Conservation (phyloP, 2,329 filamentous ascomycete genomes). For the Helicocarpus griseus region DNA sequence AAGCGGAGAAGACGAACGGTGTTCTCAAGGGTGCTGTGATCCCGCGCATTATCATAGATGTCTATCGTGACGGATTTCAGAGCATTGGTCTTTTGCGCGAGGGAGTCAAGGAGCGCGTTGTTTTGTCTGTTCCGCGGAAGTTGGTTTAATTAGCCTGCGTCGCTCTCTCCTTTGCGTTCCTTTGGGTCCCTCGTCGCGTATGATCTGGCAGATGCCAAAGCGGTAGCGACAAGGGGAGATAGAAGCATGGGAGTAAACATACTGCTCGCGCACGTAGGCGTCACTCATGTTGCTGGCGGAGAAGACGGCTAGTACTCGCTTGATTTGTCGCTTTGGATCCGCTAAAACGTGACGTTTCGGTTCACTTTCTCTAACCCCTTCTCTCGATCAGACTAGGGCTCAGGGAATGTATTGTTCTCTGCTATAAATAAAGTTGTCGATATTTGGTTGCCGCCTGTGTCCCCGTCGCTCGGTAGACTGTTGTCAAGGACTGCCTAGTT, state of each 20-base stretch:
- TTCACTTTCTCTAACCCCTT: too few species aligned
- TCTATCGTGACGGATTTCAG: slow-evolving; percentile 90
- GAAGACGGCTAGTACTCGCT: background rate
- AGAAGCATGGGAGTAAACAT: slow-evolving; percentile 17
- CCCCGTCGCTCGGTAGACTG: too few species aligned
- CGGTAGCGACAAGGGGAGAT: background rate
- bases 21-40: slow-evolving; percentile 78
- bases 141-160: background rate
- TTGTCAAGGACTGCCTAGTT: too few species aligned
- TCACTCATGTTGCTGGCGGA: slow-evolving; percentile 51
- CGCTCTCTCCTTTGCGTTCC: background rate
- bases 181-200: background rate
- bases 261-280: slow-evolving; percentile 66
- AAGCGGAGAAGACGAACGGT: slow-evolving; percentile 49
- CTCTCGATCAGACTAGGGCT: too few species aligned
- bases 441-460: too few species aligned
- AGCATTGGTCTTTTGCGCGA: slow-evolving; percentile 81
- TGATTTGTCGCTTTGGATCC: too few species aligned
- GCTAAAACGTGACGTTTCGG: too few species aligned
- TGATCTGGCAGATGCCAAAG: background rate
- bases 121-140: slow-evolving; percentile 59
- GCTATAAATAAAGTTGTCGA: too few species aligned
- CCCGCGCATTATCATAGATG: slow-evolving; percentile 91
- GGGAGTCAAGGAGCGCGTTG: slow-evolving; percentile 84
- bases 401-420: too few species aligned